These are phyloP conservation scores for Uromyces viciae-fabae DNA, from an alignment of 1,284 basidiomycete species.

Conservation along the genomic window DNA sequence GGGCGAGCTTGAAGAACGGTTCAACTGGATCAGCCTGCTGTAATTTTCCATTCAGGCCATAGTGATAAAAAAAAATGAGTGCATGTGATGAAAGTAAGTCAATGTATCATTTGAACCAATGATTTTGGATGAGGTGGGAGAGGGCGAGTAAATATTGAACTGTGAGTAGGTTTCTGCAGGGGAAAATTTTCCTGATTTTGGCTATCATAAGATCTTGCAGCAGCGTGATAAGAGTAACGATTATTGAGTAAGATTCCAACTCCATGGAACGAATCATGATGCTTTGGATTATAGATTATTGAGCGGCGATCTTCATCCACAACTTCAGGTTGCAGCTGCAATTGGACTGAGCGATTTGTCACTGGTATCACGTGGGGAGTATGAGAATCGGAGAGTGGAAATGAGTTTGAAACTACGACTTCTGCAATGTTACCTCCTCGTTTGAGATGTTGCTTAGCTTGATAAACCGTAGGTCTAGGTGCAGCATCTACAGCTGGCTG, in stretches of 20 bases:
- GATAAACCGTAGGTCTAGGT: constrained; percentile 7
- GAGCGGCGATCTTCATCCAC: constrained; percentile 10
- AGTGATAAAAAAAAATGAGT: no score
- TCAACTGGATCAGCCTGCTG: no score
- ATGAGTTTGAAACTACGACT: constrained; percentile 17
- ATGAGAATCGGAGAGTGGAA: not conserved
- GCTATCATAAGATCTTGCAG: not conserved
- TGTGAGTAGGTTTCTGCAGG: not conserved
- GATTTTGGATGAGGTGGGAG: constrained; percentile 13
- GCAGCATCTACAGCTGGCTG: not conserved
- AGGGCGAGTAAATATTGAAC: not conserved
- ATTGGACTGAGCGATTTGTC: not conserved
- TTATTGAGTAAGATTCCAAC: constrained; percentile 25
- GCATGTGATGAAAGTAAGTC: not conserved
- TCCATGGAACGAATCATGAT: constrained; percentile 30
- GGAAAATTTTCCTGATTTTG: not conserved
- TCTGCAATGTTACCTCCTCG: constrained; percentile 32
- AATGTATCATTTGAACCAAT: not conserved
- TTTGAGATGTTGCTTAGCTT: constrained; percentile 30
- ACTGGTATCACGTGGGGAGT: not conserved
- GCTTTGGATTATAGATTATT: constrained; percentile 16
- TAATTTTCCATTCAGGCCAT: no score
- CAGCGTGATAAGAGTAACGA: not conserved
- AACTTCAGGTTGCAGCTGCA: constrained; percentile 10
- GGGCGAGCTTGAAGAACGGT: not conserved